A percentile compares a stretch with the other conserved stretches of the same genome.
Evolutionary conservation across 1,139 yeast species (phyloP).

Genomic region (Suhomyces bolitotheri): DNA sequence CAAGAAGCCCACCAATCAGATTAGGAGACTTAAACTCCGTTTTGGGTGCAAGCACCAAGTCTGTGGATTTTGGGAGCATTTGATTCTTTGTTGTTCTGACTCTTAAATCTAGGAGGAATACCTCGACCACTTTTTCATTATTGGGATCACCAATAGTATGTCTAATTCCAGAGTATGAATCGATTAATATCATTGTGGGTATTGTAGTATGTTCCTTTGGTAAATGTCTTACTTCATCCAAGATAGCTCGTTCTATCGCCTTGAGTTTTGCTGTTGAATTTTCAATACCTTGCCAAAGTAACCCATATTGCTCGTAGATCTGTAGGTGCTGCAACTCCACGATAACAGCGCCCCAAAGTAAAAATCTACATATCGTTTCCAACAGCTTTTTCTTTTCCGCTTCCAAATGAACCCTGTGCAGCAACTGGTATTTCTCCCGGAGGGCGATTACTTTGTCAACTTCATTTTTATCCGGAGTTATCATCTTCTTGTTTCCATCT

Average conservation of each 20-base stretch:
- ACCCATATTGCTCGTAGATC: constrained; percentile 27
- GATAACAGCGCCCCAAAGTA: constrained; percentile 37
- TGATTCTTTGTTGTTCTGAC: too few relatives aligned
- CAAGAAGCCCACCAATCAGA: too few relatives aligned
- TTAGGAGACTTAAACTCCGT: too few relatives aligned
- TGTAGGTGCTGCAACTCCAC: constrained; percentile 20
- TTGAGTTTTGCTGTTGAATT: constrained; percentile 5
- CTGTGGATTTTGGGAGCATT: too few relatives aligned
- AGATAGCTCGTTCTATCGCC: constrained; percentile 19
- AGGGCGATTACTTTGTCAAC: constrained; percentile 27
- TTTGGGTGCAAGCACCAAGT: too few relatives aligned
- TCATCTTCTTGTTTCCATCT: constrained; percentile 37
- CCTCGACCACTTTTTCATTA: constrained; percentile 15
- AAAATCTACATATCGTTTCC: constrained; percentile 37
- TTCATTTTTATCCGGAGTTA: constrained; percentile 37
- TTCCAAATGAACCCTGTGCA: constrained; percentile 38
- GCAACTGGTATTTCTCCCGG: constrained; percentile 41
- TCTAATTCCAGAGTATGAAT: not conserved
- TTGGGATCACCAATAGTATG: not conserved
- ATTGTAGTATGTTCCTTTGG: constrained; percentile 11
- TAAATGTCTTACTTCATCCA: constrained; percentile 26
- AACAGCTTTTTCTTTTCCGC: constrained; percentile 41
- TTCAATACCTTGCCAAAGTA: constrained; percentile 12
- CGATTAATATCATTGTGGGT: constrained; percentile 6
- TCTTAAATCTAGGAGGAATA: constrained; percentile 22